Evolutionary conservation across 1,139 yeast genomes (phyloP), one percentile per base, ranked within the genome.

Genomic region (Sugiyamaella grinbergsii): DNA sequence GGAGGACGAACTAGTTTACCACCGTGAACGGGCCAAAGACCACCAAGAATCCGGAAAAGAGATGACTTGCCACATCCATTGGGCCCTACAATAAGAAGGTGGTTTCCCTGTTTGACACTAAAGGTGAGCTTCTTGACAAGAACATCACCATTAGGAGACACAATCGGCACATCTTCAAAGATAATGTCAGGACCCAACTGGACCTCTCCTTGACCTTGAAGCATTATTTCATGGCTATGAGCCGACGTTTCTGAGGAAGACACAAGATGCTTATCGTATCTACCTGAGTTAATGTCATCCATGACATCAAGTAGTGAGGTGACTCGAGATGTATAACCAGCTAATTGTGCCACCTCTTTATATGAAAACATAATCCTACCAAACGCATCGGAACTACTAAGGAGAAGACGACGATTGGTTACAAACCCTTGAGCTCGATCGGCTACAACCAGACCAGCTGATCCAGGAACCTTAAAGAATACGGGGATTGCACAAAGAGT

Each of bases 21-120:
- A 47, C 79, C 78, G 40, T 71, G 65, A 20, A 91, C 84, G 1
- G 95, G 95, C 98, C 98, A 91, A 58, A 91, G 75, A 0, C 96
- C 96, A 50, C 97, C 97, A 46, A 91, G 76, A 65, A 91, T 81
- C 65, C 97, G 79, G 69, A 91, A 91, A 53, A 91, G 72, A 0
- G 97, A 90, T 0, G 96, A 89, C 69, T 91, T 91, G 32, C 98
- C 98, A 52, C 95, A 87, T 1, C 97, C 97, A 65, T 91, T 91
- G 6, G 97, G 97, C 0, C 97, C 98, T 5, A 93, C 93, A 65
- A 91, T 90, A 54, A 91, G 75, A 52, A 91, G 74, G 68, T 91
- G 95, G 52, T 90, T 85, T 28, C 97, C 97, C 40, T 81, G 85
- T 56, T 82, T 80, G 51, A 91, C 80, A 47, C 82, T 76, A 67